A percentile compares a stretch with the other conserved stretches of the same genome.
Evolutionary conservation across 352 stramenopile genomes (phyloP).

Genomic region (Phytophthora tentaculata): DNA sequence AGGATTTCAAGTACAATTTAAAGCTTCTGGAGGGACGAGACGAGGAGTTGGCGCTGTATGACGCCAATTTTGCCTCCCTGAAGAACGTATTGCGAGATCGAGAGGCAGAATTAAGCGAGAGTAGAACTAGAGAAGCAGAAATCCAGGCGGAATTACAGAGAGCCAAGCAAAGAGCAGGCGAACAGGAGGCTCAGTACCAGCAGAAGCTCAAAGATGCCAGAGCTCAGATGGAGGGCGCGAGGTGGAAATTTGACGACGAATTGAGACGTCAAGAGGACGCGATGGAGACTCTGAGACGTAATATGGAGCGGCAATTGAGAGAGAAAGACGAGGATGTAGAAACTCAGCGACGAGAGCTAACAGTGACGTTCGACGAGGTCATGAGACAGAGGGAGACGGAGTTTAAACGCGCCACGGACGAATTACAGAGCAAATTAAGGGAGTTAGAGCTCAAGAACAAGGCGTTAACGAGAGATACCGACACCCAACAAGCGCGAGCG

Average conservation of each 20-base stretch:
- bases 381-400: constrained; percentile 70
- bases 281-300: constrained; percentile 57
- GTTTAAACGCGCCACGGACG: constrained; percentile 55
- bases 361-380: constrained; percentile 79
- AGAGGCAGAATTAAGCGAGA: constrained; percentile 71
- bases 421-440: constrained; percentile 46
- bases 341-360: constrained; percentile 73
- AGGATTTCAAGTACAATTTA: constrained; percentile 95
- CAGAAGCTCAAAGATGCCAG: constrained; percentile 82
- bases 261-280: constrained; percentile 68
- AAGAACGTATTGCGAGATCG: constrained; percentile 81
- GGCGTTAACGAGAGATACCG: constrained; percentile 43
- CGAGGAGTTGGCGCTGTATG: constrained; percentile 89
- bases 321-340: constrained; percentile 87
- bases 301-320: constrained; percentile 57
- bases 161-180: constrained; percentile 42
- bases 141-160: constrained; percentile 58
- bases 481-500: constrained; percentile 46
- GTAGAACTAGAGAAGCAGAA: constrained; percentile 63
- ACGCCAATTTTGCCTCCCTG: constrained; percentile 82
- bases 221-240: constrained; percentile 70
- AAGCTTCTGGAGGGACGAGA: constrained; percentile 92
- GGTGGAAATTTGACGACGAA: constrained; percentile 83
- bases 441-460: constrained; percentile 77
- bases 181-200: constrained; percentile 63